Percentiles rank a stretch among this genome's conserved stretches.
These are phyloP conservation scores for Erodium chrysanthum DNA, from an alignment of 441 rosid species.

Conservation along the genomic window DNA sequence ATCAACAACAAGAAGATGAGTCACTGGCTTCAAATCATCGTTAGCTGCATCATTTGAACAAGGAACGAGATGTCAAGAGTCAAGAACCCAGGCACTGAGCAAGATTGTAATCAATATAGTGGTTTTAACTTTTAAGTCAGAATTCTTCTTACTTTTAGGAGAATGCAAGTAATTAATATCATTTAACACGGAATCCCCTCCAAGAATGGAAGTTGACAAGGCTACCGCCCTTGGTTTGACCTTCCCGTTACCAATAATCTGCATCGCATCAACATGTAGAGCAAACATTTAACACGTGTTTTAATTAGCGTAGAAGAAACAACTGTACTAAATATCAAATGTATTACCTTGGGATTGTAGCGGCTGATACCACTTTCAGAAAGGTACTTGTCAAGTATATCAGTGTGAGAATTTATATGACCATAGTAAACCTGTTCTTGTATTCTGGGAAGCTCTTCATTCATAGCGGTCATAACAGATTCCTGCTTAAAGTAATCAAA, in stretches of 20 bases:
- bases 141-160: conserved; percentile 56
- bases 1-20: conserved; percentile 86
- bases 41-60: conserved; percentile 40
- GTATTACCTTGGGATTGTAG: conserved; percentile 75
- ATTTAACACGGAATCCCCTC: conserved; percentile 50
- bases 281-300: conserved; percentile 3
- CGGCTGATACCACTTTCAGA: conserved; percentile 84
- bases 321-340: conserved; percentile 17
- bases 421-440: conserved; percentile 97
- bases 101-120: conserved; percentile 8
- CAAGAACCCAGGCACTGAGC: conserved; percentile 18
- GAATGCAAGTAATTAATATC: conserved; percentile 82
- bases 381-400: conserved; percentile 78
- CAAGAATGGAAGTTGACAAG: conserved; percentile 50
- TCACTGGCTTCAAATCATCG: conserved; percentile 83
- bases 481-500: conserved; percentile 41
- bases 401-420: conserved; percentile 68
- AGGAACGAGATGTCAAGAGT: conserved; percentile 19
- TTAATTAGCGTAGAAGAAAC: conserved; percentile 3
- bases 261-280: conserved; percentile 27
- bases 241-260: conserved; percentile 65
- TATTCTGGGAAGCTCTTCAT: conserved; percentile 87
- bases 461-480: conserved; percentile 84
- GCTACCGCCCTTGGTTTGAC: conserved; percentile 60
- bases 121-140: conserved; percentile 11